A percentile compares a stretch with the other conserved stretches of the same genome.
These are phyloP conservation scores for Deinandra increscens DNA, from an alignment of 129 eudicot species.

Conservation along the genomic window DNA sequence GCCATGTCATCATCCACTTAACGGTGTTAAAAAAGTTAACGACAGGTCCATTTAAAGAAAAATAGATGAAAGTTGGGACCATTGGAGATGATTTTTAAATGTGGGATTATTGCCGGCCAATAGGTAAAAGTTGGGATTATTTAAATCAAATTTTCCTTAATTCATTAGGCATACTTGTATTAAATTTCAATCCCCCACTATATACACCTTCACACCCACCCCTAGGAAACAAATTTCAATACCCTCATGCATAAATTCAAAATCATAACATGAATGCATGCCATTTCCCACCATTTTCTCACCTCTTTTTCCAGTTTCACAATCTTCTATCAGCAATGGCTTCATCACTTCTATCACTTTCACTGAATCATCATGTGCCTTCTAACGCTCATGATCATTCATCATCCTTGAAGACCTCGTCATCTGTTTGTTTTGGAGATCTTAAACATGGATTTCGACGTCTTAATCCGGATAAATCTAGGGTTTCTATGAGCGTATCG, in stretches of 20 bases:
- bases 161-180: no score
- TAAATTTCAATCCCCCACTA: conserved; percentile 27
- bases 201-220: conserved; percentile 5
- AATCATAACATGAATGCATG: conserved; percentile 37
- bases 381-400: conserved; percentile 16
- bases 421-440: conserved; percentile 33
- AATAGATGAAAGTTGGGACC: no score
- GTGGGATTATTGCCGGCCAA: no score
- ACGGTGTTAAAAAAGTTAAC: no score
- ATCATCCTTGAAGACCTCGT: conserved; percentile 15
- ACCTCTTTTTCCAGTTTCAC: no score
- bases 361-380: conserved; percentile 27
- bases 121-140: no score
- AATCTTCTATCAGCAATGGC: conserved; percentile 44
- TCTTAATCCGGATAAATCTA: conserved; percentile 45
- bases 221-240: neutral
- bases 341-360: conserved; percentile 51
- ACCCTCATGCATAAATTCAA: conserved; percentile 11
- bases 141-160: no score
- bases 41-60: no score
- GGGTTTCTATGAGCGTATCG: conserved; percentile 61
- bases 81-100: no score
- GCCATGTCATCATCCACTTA: no score
- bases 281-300: conserved; percentile 34
- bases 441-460: conserved; percentile 46